These are phyloP conservation scores for Colletotrichum musicola DNA, from an alignment of 2,329 filamentous ascomycete species.

Conservation along the genomic window DNA sequence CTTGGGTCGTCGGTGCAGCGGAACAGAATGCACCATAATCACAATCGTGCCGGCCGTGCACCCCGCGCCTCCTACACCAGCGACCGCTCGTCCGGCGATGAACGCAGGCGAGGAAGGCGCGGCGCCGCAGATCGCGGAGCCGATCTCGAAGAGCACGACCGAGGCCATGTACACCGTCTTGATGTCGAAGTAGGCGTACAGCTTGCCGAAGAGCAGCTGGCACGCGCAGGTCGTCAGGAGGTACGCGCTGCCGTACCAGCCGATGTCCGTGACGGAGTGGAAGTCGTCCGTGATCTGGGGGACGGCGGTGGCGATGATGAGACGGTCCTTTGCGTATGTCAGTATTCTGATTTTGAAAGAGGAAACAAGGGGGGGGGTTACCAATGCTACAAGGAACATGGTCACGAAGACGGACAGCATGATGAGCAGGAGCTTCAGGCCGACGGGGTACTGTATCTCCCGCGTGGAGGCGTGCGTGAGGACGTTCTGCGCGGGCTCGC, in stretches of 20 bases:
- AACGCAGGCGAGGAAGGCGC: slow-evolving; percentile 49
- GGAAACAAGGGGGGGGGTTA: background rate
- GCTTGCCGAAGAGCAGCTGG: slow-evolving; percentile 48
- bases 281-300: slow-evolving; percentile 50
- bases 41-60: slow-evolving; percentile 52
- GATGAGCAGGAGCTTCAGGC: slow-evolving; percentile 41
- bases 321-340: slow-evolving; percentile 45
- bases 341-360: background rate
- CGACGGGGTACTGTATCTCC: slow-evolving; percentile 27
- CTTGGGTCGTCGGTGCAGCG: slow-evolving; percentile 53
- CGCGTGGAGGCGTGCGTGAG: slow-evolving; percentile 15
- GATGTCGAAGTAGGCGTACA: slow-evolving; percentile 46
- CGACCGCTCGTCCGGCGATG: slow-evolving; percentile 53
- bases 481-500: slow-evolving; percentile 1
- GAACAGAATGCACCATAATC: slow-evolving; percentile 47
- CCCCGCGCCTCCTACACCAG: slow-evolving; percentile 52
- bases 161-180: slow-evolving; percentile 45
- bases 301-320: slow-evolving; percentile 56
- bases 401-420: slow-evolving; percentile 32
- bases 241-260: slow-evolving; percentile 48
- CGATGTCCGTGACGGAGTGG: slow-evolving; percentile 45
- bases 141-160: slow-evolving; percentile 46
- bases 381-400: slow-evolving; percentile 40
- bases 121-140: slow-evolving; percentile 49
- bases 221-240: slow-evolving; percentile 47